Conservation (phyloP, 2,329 filamentous ascomycete genomes). For the Trichoderma arundinaceum region DNA sequence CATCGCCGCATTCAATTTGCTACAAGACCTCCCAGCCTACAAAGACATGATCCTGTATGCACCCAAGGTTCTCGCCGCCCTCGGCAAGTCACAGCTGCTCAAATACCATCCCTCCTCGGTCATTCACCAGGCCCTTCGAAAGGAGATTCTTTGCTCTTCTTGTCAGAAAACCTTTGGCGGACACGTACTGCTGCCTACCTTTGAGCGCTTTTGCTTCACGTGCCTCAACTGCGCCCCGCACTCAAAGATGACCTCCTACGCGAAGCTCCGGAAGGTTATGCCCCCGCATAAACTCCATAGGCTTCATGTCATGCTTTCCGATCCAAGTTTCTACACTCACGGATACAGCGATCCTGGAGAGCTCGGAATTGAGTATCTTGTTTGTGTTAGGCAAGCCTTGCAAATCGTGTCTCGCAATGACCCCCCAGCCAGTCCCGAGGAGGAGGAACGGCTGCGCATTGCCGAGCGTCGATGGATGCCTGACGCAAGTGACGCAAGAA, state of each 20-base stretch:
- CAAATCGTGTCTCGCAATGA: too few species aligned
- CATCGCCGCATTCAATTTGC: conserved; percentile 36
- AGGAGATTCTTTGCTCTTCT: conserved; percentile 38
- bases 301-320: conserved; percentile 35
- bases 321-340: conserved; percentile 37
- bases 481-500: too few species aligned
- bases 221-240: conserved; percentile 39
- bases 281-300: conserved; percentile 20
- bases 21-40: conserved; percentile 44
- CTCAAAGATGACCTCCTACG: conserved; percentile 38
- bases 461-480: too few species aligned
- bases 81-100: conserved; percentile 38
- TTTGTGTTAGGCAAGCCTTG: conserved; percentile 39
- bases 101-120: conserved; percentile 35
- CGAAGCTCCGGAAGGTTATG: too few species aligned
- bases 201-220: conserved; percentile 42
- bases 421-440: too few species aligned
- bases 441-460: too few species aligned
- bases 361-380: conserved; percentile 35
- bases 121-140: conserved; percentile 36
- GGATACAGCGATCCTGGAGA: conserved; percentile 10
- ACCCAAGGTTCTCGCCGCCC: conserved; percentile 38
- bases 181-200: conserved; percentile 43
- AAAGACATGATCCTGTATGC: conserved; percentile 52
- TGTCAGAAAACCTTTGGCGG: conserved; percentile 40